phyloP scores from a whole-genome alignment of 805 yeast species.

The Komagataella phaffii region DNA sequence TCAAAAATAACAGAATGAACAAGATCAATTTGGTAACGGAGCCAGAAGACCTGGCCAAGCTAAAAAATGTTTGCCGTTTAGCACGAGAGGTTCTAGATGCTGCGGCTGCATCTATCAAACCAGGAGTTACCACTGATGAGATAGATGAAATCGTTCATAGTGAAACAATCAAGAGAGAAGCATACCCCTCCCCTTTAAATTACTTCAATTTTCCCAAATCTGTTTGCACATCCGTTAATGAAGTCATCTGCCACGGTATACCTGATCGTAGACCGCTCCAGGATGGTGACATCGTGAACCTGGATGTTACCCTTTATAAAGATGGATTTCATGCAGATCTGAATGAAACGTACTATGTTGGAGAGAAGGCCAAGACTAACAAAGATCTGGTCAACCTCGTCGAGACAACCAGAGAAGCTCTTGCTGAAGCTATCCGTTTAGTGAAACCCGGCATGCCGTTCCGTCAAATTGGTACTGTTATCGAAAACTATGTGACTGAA shows the following conservation, averaged over 20 bases:
- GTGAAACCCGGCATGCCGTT: conserved; percentile 90
- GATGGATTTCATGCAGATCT: conserved; percentile 89
- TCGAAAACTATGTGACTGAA: conserved; percentile 73
- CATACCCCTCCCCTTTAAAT: conserved; percentile 91
- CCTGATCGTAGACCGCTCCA: conserved; percentile 80
- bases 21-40: conserved; percentile 49
- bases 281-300: conserved; percentile 90
- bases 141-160: conserved; percentile 76
- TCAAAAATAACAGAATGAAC: conserved; percentile 52
- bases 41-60: conserved; percentile 52
- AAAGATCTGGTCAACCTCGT: conserved; percentile 79
- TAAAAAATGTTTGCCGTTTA: conserved; percentile 60
- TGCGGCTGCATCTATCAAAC: conserved; percentile 71
- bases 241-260: conserved; percentile 92
- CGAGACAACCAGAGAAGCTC: conserved; percentile 80
- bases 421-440: conserved; percentile 61
- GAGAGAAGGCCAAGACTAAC: conserved; percentile 71
- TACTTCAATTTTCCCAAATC: conserved; percentile 90
- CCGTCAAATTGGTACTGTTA: conserved; percentile 75
- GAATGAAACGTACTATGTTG: conserved; percentile 94
- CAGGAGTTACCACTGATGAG: conserved; percentile 91
- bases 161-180: conserved; percentile 78
- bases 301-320: conserved; percentile 77
- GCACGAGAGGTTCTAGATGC: conserved; percentile 85
- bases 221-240: conserved; percentile 88